Evolutionary conservation across 2,329 filamentous ascomycete genomes (phyloP), one percentile per base, ranked within the genome.

Genomic region (Fusarium pseudoanthophilum): DNA sequence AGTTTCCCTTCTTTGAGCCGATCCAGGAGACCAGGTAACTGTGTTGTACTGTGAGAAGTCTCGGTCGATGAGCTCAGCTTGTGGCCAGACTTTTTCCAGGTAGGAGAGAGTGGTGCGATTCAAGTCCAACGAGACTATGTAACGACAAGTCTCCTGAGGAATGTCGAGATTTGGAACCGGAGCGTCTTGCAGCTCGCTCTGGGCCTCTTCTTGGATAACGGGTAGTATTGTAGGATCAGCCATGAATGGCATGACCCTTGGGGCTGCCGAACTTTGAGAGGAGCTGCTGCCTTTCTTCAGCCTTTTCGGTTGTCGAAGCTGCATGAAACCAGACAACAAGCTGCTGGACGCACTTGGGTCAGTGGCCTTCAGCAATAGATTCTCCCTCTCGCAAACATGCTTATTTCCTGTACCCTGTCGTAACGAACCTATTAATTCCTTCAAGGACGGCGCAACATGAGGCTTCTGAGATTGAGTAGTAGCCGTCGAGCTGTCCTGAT

Each of bases 21-120:
- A 75, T 5, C 69, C 59, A 71, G 79, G 32, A 60, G 80, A 61
- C 83, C 83, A 83, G 15, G 69, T 42, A 39, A 79, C 61, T 11
- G 77, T 79, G 49, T 83, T 82, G 71, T 84, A 80, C 11, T 78
- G 78, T 9, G 80, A 80, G 65, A 89, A 91, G 72, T 92, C 89
- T 55, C 91, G 85, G 71, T 93, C 91, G 14, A 92, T 82, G 36
- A 92, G 81, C 3, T 86, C 82, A 11, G 88, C 82, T 2, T 77
- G 72, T 1, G 88, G 84, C 74, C 89, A 87, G 1, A 84, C 74
- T 5, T 81, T 78, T 67, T 88, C 84, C 4, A 93, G 80, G 4
- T 80, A 75, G n/a, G 83, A 85, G 18, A 90, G 76, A 4, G 93
- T 75, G 0, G 67, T 55, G 39, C 87, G 86, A 21, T 85, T 83